phyloP scores from a whole-genome alignment of 768 basidiomycete genomes.

The Mycena metata region DNA sequence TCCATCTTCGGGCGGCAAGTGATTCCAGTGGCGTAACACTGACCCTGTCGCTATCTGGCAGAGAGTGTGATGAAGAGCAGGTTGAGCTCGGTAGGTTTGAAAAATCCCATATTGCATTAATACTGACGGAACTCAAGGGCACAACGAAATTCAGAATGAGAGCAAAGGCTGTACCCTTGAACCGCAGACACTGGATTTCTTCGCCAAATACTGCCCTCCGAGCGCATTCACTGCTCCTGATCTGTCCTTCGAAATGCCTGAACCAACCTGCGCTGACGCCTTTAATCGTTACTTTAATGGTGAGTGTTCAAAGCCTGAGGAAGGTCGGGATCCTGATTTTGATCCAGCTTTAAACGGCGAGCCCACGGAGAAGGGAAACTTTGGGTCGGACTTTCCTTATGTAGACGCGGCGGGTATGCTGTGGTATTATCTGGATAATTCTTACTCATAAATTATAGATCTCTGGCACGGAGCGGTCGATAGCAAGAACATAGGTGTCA shows the following conservation, averaged over 20 bases:
- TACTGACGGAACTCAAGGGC: too few relatives aligned
- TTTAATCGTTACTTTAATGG: background rate
- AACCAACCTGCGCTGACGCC: too few relatives aligned
- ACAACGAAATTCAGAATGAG: too few relatives aligned
- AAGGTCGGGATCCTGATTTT: too few relatives aligned
- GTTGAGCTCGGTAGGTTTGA: background rate
- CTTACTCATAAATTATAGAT: too few relatives aligned
- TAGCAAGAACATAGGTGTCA: too few relatives aligned
- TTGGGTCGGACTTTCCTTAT: too few relatives aligned
- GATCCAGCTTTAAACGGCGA: background rate
- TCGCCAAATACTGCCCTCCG: background rate
- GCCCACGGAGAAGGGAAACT: too few relatives aligned
- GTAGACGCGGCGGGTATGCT: too few relatives aligned
- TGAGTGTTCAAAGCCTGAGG: background rate
- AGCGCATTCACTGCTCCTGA: background rate
- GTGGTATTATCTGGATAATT: too few relatives aligned
- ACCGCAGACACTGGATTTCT: background rate
- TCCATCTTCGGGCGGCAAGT: slow-evolving; percentile 5
- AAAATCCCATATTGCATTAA: background rate
- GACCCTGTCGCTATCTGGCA: background rate
- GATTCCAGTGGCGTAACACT: slow-evolving; percentile 21
- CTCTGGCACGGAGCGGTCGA: too few relatives aligned
- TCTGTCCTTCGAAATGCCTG: background rate
- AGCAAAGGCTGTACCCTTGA: too few relatives aligned
- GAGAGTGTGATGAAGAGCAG: background rate